Evolutionary conservation across 1,139 yeast genomes (phyloP).

Genomic region (Geotrichum cucujoidarum): DNA sequence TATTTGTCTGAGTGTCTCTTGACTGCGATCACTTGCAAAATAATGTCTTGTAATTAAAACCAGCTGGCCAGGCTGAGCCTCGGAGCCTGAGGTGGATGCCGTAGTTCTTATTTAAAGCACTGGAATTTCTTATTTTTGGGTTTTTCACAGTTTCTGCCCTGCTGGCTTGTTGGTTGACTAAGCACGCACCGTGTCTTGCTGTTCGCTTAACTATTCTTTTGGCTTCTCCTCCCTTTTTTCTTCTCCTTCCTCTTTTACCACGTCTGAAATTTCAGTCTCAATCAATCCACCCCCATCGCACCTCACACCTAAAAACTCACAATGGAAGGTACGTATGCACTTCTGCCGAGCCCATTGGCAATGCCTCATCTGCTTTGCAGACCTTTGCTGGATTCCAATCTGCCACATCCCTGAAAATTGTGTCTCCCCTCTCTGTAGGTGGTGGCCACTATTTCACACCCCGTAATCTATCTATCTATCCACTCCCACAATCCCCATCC

Average conservation of each 20-base stretch:
- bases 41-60: too few species aligned
- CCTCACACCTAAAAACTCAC: constrained; percentile 19
- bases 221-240: constrained; percentile 23
- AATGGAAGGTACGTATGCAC: constrained; percentile 30
- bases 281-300: constrained; percentile 3
- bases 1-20: too few species aligned
- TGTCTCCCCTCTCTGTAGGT: background rate
- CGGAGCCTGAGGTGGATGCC: too few species aligned
- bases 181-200: constrained; percentile 20
- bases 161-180: constrained; percentile 19
- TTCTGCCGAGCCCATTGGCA: too few species aligned
- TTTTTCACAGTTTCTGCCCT: constrained; percentile 2
- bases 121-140: constrained; percentile 2
- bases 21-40: too few species aligned
- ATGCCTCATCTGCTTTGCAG: too few species aligned
- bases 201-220: constrained; percentile 21
- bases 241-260: constrained; percentile 14
- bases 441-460: too few species aligned
- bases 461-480: too few species aligned
- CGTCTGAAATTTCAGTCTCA: constrained; percentile 1
- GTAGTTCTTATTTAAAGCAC: too few species aligned
- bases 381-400: background rate
- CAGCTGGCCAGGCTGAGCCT: too few species aligned
- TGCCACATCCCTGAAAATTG: background rate
- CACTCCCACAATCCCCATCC: background rate